These are phyloP conservation scores for Colletotrichum lini DNA, from an alignment of 2,329 filamentous ascomycete species.

Conservation along the genomic window DNA sequence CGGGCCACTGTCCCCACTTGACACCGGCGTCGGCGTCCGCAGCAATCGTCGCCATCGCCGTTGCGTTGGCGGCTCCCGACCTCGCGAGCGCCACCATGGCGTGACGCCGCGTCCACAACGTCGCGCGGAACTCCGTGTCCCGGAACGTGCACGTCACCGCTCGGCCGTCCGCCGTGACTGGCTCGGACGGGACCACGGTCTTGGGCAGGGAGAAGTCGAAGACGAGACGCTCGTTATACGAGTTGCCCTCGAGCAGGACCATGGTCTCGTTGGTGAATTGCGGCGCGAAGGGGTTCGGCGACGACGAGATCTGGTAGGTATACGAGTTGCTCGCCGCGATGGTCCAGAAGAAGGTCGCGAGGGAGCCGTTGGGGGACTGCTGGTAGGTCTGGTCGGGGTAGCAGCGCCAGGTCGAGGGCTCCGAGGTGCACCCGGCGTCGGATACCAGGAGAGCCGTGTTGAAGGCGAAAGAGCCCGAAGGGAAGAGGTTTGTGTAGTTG, in stretches of 20 bases:
- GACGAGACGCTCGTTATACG: conserved; percentile 67
- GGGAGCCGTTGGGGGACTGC: conserved; percentile 55
- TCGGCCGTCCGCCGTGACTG: conserved; percentile 58
- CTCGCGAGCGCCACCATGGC: conserved; percentile 22
- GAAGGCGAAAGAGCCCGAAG: conserved; percentile 74
- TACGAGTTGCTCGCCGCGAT: conserved; percentile 60
- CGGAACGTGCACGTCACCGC: conserved; percentile 72
- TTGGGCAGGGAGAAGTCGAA: conserved; percentile 70
- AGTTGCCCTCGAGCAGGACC: conserved; percentile 62
- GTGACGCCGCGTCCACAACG: conserved; percentile 69
- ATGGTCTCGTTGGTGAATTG: conserved; percentile 68
- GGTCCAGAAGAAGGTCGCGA: conserved; percentile 75
- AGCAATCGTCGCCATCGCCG: conserved; percentile 40
- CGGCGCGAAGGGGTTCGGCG: conserved; percentile 68
- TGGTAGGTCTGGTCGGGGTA: conserved; percentile 68
- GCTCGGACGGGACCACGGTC: conserved; percentile 63
- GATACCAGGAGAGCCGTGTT: conserved; percentile 69
- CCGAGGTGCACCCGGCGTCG: conserved; percentile 70
- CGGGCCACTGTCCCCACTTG: conserved; percentile 67
- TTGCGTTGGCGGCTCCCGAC: conserved; percentile 36
- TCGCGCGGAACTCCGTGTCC: conserved; percentile 68
- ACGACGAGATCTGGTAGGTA: conserved; percentile 68
- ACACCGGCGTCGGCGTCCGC: conserved; percentile 40
- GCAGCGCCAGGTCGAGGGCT: conserved; percentile 73
- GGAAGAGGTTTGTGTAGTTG: conserved; percentile 59